phyloP scores from a whole-genome alignment of 768 basidiomycete genomes.

The Phylloporus rhodoxanthus region DNA sequence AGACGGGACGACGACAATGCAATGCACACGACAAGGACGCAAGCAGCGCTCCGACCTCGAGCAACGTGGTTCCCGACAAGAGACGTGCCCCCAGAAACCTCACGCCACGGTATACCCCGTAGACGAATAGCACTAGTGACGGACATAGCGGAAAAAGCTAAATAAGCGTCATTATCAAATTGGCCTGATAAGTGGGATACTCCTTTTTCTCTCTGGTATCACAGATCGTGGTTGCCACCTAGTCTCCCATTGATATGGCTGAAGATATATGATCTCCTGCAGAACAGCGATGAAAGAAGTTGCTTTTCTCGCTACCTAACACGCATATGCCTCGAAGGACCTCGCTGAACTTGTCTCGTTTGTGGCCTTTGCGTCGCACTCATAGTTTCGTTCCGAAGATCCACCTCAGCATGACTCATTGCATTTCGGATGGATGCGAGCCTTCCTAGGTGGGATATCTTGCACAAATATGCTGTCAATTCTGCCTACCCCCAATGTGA shows the following conservation, averaged over 20 bases:
- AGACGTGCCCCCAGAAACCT: too few relatives aligned
- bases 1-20: too few relatives aligned
- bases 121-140: too few relatives aligned
- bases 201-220: conserved; percentile 36
- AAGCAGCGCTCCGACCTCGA: too few relatives aligned
- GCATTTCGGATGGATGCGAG: not conserved
- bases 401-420: conserved; percentile 12
- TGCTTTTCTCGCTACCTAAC: conserved; percentile 28
- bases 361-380: conserved; percentile 25
- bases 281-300: not conserved
- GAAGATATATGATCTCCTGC: conserved; percentile 23
- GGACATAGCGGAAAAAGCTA: too few relatives aligned
- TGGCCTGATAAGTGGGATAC: too few relatives aligned
- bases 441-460: not conserved
- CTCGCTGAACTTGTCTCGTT: conserved; percentile 20
- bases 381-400: conserved; percentile 5
- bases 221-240: conserved; percentile 19
- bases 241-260: conserved; percentile 19
- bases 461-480: not conserved
- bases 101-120: too few relatives aligned
- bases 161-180: too few relatives aligned
- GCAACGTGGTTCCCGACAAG: too few relatives aligned
- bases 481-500: not conserved
- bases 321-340: conserved; percentile 20
- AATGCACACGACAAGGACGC: too few relatives aligned